A percentile compares a stretch with the other conserved stretches of the same genome.
These are phyloP conservation scores for Triticum dicoccoides DNA, from an alignment of 176 grass and related monocot genomes.

Conservation along the genomic window DNA sequence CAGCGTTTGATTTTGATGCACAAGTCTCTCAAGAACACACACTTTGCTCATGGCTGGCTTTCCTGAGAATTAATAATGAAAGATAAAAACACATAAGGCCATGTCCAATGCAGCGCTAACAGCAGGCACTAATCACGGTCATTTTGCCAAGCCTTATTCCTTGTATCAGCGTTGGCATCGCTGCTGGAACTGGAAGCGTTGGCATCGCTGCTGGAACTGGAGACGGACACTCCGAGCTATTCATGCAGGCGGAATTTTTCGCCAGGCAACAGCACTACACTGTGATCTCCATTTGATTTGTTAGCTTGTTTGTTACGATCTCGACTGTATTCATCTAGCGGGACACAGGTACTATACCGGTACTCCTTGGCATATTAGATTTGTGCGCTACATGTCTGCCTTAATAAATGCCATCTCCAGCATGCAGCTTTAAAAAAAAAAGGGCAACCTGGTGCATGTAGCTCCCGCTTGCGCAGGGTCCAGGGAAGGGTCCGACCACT, in stretches of 20 bases:
- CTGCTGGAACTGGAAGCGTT: no score
- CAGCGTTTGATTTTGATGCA: slow-evolving; percentile 59
- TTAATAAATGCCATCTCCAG: not conserved
- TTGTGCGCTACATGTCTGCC: not conserved
- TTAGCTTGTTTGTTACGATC: not conserved
- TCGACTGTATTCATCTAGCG: not conserved
- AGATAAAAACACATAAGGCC: slow-evolving; percentile 15
- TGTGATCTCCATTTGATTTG: not conserved
- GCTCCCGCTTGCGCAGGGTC: no score
- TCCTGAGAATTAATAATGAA: slow-evolving; percentile 40
- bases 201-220: not conserved
- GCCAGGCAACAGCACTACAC: not conserved
- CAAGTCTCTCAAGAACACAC: slow-evolving; percentile 66
- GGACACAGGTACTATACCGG: not conserved
- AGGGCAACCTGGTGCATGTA: no score
- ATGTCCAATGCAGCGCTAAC: not conserved
- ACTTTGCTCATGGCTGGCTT: slow-evolving; percentile 90
- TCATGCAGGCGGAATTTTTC: not conserved
- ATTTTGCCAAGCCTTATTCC: not conserved
- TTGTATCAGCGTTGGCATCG: not conserved
- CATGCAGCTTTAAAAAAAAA: not conserved
- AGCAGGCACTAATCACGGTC: not conserved
- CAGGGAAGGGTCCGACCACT: no score
- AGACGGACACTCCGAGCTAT: not conserved
- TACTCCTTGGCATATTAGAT: not conserved